Evolutionary conservation across 306 rosid species (phyloP).

Genomic region (Alnus glutinosa): DNA sequence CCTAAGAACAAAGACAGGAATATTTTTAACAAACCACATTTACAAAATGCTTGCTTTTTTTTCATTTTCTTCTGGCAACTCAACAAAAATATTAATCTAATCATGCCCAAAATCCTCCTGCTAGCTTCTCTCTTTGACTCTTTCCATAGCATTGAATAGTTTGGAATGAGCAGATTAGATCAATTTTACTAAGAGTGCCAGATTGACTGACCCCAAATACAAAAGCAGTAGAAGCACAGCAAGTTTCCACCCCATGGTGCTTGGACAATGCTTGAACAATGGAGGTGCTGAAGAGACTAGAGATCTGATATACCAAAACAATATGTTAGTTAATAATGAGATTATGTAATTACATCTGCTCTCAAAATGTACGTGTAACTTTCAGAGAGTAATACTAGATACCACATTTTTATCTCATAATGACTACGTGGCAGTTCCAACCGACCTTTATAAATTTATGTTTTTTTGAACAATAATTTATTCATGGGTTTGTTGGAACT

Average conservation of each 20-base stretch:
- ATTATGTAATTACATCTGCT: too few relatives aligned
- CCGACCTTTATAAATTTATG: too few relatives aligned
- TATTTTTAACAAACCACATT: slow-evolving; percentile 34
- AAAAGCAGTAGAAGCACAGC: slow-evolving; percentile 39
- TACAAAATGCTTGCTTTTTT: slow-evolving; percentile 26
- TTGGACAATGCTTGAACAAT: slow-evolving; percentile 25
- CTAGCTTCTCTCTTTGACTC: not conserved
- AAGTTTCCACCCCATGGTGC: slow-evolving; percentile 44
- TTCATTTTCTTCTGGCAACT: not conserved
- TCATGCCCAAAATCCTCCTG: too few relatives aligned
- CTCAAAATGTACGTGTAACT: too few relatives aligned
- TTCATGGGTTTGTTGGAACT: too few relatives aligned
- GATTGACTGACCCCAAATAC: slow-evolving; percentile 33
- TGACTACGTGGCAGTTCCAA: too few relatives aligned
- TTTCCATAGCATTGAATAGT: slow-evolving; percentile 8
- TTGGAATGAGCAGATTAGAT: not conserved
- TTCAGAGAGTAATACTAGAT: too few relatives aligned
- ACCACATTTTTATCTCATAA: too few relatives aligned
- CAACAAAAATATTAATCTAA: not conserved
- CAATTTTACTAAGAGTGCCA: not conserved
- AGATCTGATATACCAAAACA: slow-evolving; percentile 43
- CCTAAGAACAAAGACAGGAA: slow-evolving; percentile 71
- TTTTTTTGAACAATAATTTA: too few relatives aligned
- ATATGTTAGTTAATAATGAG: not conserved
- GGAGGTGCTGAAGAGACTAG: slow-evolving; percentile 46